Conservation (phyloP, 2,329 filamentous ascomycete species). For the Paecilomyces variotii region DNA sequence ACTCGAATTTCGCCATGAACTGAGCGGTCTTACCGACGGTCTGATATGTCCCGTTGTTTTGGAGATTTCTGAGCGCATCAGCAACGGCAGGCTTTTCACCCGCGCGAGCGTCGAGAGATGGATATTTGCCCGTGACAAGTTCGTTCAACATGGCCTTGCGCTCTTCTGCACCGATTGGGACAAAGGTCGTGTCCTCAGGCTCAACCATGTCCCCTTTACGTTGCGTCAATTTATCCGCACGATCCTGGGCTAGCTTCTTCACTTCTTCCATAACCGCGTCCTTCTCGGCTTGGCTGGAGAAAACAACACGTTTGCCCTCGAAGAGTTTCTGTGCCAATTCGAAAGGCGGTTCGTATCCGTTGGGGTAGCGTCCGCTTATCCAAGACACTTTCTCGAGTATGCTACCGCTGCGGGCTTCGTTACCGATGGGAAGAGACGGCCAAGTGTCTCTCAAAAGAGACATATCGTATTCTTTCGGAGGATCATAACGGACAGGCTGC, state of each 20-base stretch:
- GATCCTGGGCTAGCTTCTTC: conserved; percentile 24
- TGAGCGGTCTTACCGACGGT: conserved; percentile 25
- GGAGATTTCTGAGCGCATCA: conserved; percentile 27
- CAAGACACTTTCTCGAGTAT: conserved; percentile 28
- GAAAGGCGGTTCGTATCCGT: conserved; percentile 27
- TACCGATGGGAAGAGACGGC: conserved; percentile 29
- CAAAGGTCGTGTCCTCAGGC: conserved; percentile 22
- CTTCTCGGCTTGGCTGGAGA: conserved; percentile 30
- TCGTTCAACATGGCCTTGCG: conserved; percentile 22
- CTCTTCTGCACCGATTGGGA: conserved; percentile 15
- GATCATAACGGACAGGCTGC: conserved; percentile 27
- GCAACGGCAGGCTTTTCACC: conserved; percentile 19
- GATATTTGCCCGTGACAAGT: conserved; percentile 27
- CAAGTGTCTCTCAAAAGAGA: conserved; percentile 29
- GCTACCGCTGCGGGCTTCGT: conserved; percentile 17
- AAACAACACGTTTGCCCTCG: conserved; percentile 29
- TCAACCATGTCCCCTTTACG: conserved; percentile 30
- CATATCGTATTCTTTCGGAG: conserved; percentile 20
- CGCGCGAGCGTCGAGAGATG: conserved; percentile 8
- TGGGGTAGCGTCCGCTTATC: conserved; percentile 25
- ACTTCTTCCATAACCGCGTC: conserved; percentile 25
- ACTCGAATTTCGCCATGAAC: conserved; percentile 32
- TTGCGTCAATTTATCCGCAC: conserved; percentile 27
- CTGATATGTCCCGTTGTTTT: conserved; percentile 36
- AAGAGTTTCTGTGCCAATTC: conserved; percentile 30